Conservation (phyloP, 1,139 yeast genomes). For the Wickerhamomyces sp. region DNA sequence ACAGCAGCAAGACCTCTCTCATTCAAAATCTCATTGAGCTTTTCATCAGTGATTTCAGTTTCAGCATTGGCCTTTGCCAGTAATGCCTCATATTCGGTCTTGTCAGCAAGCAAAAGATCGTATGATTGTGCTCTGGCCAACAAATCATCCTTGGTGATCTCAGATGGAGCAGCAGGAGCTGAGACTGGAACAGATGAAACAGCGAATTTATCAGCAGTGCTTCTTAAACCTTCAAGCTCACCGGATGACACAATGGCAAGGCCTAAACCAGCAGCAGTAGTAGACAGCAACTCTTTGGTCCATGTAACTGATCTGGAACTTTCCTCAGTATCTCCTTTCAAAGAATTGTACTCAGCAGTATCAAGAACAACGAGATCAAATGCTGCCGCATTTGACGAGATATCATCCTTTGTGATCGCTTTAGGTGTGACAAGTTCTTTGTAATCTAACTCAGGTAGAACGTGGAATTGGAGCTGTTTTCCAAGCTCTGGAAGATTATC, state of each 20-base stretch:
- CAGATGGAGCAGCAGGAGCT: slow-evolving; percentile 7
- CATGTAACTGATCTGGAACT: not conserved
- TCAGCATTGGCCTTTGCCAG: not conserved
- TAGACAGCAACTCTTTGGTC: not conserved
- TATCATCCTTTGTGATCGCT: not conserved
- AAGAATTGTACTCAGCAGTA: slow-evolving; percentile 1
- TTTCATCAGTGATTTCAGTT: not conserved
- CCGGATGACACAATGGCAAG: not conserved
- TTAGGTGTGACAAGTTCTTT: not conserved
- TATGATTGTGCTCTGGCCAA: slow-evolving; percentile 8
- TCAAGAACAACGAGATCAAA: slow-evolving; percentile 13
- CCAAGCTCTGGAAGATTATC: not conserved
- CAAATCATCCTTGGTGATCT: slow-evolving; percentile 5
- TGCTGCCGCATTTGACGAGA: slow-evolving; percentile 8
- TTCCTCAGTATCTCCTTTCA: not conserved
- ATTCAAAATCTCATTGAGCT: not conserved
- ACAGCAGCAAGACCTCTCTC: not conserved
- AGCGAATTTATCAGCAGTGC: not conserved
- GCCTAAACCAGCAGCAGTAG: not conserved
- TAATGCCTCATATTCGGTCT: not conserved
- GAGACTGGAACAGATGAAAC: too few species aligned
- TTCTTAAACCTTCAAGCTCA: not conserved
- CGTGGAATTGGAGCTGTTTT: not conserved
- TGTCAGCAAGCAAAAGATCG: slow-evolving; percentile 18
- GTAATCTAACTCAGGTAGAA: not conserved